These are phyloP conservation scores for Pogostemon cablin DNA, from an alignment of 257 asterid species.

Conservation along the genomic window DNA sequence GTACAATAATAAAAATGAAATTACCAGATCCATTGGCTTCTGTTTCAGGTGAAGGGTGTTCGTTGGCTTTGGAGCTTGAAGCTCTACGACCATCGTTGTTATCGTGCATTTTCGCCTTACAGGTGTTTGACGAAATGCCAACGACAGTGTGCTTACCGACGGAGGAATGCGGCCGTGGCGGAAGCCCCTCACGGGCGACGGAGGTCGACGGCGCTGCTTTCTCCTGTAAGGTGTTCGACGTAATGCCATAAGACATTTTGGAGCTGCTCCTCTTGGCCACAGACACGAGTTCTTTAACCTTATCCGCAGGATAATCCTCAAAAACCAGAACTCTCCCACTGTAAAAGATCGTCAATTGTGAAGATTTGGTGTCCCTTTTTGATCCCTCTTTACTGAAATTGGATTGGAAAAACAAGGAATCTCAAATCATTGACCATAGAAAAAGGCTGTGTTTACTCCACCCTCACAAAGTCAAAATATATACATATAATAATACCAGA, in stretches of 20 bases:
- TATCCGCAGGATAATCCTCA: slow-evolving; percentile 58
- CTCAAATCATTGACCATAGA: neutral
- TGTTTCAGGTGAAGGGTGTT: slow-evolving; percentile 28
- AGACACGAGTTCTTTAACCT: slow-evolving; percentile 54
- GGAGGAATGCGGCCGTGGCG: slow-evolving; percentile 38
- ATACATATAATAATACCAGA: neutral
- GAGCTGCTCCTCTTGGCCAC: slow-evolving; percentile 57
- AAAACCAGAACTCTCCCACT: slow-evolving; percentile 64
- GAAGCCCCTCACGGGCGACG: slow-evolving; percentile 33
- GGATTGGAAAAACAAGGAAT: neutral
- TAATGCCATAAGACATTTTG: slow-evolving; percentile 43
- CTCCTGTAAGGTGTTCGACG: slow-evolving; percentile 30
- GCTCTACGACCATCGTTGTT: slow-evolving; percentile 28
- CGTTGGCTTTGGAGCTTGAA: slow-evolving; percentile 28
- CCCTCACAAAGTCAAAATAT: neutral
- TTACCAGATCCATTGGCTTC: slow-evolving; percentile 56
- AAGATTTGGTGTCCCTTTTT: slow-evolving; percentile 37
- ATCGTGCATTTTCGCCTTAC: slow-evolving; percentile 25
- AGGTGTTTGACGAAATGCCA: slow-evolving; percentile 41
- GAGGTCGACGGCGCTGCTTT: slow-evolving; percentile 25
- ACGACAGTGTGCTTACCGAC: slow-evolving; percentile 26
- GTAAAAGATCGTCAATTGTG: slow-evolving; percentile 73
- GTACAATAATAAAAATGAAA: neutral
- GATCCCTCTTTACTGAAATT: slow-evolving; percentile 50
- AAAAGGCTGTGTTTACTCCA: neutral